Evolutionary conservation across 176 grass and related monocot species (phyloP).

Genomic region (Miscanthus lutarioriparius): DNA sequence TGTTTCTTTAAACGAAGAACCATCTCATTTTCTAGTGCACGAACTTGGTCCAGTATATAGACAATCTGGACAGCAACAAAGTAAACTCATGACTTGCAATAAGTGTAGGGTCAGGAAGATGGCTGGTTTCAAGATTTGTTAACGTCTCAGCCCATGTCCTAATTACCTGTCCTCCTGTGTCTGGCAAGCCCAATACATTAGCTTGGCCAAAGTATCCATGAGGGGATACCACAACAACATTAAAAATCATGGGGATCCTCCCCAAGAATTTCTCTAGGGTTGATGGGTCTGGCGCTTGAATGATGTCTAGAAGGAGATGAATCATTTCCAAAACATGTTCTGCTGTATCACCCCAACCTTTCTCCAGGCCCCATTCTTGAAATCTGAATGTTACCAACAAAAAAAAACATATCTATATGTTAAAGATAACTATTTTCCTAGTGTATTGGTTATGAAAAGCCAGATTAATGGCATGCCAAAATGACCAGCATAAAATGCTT

Average conservation of each 20-base stretch:
- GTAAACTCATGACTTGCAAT: constrained; percentile 7
- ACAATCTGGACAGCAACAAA: constrained; percentile 58
- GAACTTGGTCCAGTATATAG: constrained; percentile 98
- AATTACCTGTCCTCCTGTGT: constrained; percentile 95
- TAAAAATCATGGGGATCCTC: constrained; percentile 97
- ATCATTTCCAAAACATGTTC: constrained; percentile 87
- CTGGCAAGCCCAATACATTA: constrained; percentile 95
- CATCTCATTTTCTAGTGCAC: constrained; percentile 93
- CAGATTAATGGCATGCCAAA: neutral
- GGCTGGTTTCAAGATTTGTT: neutral
- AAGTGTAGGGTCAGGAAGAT: neutral
- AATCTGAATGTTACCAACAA: constrained; percentile 55
- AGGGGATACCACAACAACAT: constrained; percentile 89
- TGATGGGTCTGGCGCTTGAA: constrained; percentile 93
- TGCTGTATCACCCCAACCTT: constrained; percentile 97
- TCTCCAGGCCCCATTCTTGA: constrained; percentile 98
- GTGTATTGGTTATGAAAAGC: neutral
- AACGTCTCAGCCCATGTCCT: neutral
- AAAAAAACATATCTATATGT: neutral
- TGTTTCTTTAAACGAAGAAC: constrained; percentile 86
- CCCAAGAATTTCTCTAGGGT: constrained; percentile 91
- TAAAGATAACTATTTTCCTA: neutral
- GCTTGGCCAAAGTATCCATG: constrained; percentile 99
- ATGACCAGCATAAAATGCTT: neutral
- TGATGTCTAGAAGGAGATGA: constrained; percentile 86